Conservation (phyloP, 1,284 basidiomycete species). For the Singerocomus inundabilis region DNA sequence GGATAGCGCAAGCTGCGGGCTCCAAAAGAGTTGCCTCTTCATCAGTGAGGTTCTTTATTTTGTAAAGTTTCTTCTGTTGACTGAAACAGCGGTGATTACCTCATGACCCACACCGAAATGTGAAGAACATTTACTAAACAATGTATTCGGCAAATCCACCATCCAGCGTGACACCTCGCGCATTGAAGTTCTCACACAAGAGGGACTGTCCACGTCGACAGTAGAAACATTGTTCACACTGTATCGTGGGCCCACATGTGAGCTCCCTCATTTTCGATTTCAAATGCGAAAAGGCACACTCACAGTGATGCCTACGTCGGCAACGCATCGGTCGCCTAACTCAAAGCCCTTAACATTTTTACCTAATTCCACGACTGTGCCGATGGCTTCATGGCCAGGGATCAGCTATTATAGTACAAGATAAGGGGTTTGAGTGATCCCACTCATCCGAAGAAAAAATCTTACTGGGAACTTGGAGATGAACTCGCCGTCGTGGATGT, state of each 20-base stretch:
- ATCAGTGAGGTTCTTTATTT: slow-evolving; percentile 82
- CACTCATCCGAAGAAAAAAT: slow-evolving; percentile 9
- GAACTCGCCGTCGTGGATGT: slow-evolving; percentile 79
- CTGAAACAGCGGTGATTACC: slow-evolving; percentile 32
- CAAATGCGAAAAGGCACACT: slow-evolving; percentile 18
- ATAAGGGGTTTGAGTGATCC: slow-evolving; percentile 13
- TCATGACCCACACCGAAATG: not conserved
- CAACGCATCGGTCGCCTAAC: slow-evolving; percentile 77
- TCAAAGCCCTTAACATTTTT: slow-evolving; percentile 68
- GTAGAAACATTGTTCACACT: slow-evolving; percentile 83
- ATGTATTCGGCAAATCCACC: slow-evolving; percentile 90
- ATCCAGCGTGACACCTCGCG: slow-evolving; percentile 70
- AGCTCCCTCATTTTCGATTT: not conserved
- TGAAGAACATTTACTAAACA: slow-evolving; percentile 54
- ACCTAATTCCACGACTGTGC: slow-evolving; percentile 65
- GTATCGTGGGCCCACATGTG: not conserved
- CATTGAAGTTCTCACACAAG: slow-evolving; percentile 77
- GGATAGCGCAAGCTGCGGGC: slow-evolving; percentile 85
- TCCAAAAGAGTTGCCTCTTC: slow-evolving; percentile 87
- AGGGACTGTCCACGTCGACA: slow-evolving; percentile 74
- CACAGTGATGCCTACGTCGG: slow-evolving; percentile 65
- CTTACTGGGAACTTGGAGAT: slow-evolving; percentile 69
- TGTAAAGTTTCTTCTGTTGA: slow-evolving; percentile 72
- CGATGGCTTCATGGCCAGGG: slow-evolving; percentile 81
- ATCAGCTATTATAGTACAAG: slow-evolving; percentile 52